phyloP scores from a whole-genome alignment of 371 early-diverging fungal species.

The Dichotomocladium elegans region DNA sequence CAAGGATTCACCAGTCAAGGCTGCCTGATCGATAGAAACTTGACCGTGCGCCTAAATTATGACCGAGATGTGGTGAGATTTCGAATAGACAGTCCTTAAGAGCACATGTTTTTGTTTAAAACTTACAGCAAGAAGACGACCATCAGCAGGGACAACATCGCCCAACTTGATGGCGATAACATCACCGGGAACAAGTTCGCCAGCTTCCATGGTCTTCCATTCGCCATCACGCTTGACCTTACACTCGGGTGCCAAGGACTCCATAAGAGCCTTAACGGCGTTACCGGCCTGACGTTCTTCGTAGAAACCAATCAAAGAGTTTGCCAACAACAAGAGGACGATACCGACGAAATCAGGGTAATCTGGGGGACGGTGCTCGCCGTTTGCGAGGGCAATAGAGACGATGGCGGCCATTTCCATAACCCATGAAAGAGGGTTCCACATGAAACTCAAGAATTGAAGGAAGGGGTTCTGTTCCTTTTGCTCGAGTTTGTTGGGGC shows the following conservation, averaged over 20 bases:
- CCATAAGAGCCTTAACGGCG: conserved; percentile 70
- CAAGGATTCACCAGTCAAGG: conserved; percentile 78
- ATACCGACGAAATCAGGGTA: conserved; percentile 81
- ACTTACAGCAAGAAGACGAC: conserved; percentile 40
- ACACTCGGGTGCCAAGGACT: conserved; percentile 63
- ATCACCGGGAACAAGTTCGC: conserved; percentile 66
- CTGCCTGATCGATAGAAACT: conserved; percentile 69
- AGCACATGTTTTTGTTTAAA: conserved; percentile 4
- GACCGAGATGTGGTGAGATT: too few species aligned
- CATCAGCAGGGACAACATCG: conserved; percentile 75
- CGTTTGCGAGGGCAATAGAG: conserved; percentile 62
- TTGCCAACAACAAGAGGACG: conserved; percentile 68
- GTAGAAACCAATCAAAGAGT: conserved; percentile 78
- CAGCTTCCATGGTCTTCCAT: conserved; percentile 47
- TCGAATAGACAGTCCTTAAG: too few species aligned
- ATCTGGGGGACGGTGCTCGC: conserved; percentile 58
- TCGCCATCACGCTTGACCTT: conserved; percentile 56
- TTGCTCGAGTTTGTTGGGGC: conserved; percentile 61
- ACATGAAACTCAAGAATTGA: conserved; percentile 81
- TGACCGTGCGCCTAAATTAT: conserved; percentile 32
- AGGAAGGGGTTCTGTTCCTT: conserved; percentile 71
- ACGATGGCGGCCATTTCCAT: conserved; percentile 70
- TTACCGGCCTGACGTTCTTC: conserved; percentile 75
- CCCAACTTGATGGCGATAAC: conserved; percentile 65
- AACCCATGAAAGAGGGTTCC: conserved; percentile 69